Evolutionary conservation across 129 eudicot genomes (phyloP).

Genomic region (Lactuca saligna): DNA sequence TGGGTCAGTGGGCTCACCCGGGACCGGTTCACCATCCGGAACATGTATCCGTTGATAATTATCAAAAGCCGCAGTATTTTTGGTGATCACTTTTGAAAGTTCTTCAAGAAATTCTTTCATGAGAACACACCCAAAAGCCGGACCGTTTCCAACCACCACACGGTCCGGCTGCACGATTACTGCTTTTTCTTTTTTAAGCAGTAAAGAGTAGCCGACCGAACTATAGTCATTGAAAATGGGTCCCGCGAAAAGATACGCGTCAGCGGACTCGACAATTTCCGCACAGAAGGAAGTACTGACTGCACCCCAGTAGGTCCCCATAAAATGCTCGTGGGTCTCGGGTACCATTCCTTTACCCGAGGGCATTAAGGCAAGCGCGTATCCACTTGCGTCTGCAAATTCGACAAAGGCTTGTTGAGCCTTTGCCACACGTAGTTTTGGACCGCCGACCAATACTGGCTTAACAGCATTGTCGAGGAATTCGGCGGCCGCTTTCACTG

Average conservation of each 20-base stretch:
- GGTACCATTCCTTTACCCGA: conserved; percentile 57
- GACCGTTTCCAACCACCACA: conserved; percentile 46
- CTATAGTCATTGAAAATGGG: conserved; percentile 61
- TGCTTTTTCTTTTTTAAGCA: conserved; percentile 54
- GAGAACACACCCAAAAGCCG: conserved; percentile 49
- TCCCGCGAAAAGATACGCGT: conserved; percentile 51
- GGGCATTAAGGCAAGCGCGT: conserved; percentile 47
- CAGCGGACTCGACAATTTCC: conserved; percentile 56
- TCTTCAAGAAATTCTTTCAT: conserved; percentile 53
- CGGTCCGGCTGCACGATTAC: conserved; percentile 55
- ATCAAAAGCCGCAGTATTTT: conserved; percentile 46
- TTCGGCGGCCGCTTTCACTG: conserved; percentile 46
- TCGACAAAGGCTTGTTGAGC: conserved; percentile 43
- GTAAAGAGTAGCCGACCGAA: conserved; percentile 56
- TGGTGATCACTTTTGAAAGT: conserved; percentile 32
- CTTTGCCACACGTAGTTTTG: conserved; percentile 49
- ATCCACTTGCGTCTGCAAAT: conserved; percentile 51
- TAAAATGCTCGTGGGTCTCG: conserved; percentile 54
- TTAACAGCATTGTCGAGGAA: conserved; percentile 56
- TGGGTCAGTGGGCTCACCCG: conserved; percentile 39
- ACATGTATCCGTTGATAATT: conserved; percentile 51
- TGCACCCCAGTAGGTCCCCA: conserved; percentile 69
- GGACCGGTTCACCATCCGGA: conserved; percentile 43
- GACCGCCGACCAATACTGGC: conserved; percentile 56
- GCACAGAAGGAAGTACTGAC: conserved; percentile 50